Percentiles rank a stretch among this genome's conserved stretches.
Conservation (phyloP, 441 rosid species). For the Geranium incanum region DNA sequence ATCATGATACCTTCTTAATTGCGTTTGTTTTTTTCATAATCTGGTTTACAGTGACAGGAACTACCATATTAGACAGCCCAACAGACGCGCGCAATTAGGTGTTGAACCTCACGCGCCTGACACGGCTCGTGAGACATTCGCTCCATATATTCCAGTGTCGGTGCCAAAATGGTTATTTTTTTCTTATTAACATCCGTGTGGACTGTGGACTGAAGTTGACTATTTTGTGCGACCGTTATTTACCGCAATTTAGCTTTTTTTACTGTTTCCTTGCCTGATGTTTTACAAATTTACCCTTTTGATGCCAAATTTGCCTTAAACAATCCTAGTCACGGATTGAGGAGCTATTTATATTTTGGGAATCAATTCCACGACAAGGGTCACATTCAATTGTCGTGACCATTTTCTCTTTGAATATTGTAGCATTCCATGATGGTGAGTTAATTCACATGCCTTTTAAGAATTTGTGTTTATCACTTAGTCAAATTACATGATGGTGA, state of each 20-base stretch:
- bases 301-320: neutral
- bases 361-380: neutral
- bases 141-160: neutral
- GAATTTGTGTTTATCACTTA: neutral
- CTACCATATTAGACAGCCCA: neutral
- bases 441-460: neutral
- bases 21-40: neutral
- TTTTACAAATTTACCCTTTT: neutral
- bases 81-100: neutral
- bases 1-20: neutral
- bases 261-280: too few relatives aligned
- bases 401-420: neutral
- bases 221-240: too few relatives aligned
- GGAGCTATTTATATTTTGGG: neutral
- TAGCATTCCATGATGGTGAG: neutral
- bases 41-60: neutral
- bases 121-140: neutral
- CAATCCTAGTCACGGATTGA: neutral
- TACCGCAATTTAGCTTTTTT: too few relatives aligned
- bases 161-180: neutral
- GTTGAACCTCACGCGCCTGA: neutral
- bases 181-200: neutral
- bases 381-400: neutral
- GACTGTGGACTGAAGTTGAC: neutral
- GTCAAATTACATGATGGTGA: neutral